These are phyloP conservation scores for Puccinia horiana DNA, from an alignment of 1,284 basidiomycete genomes.

Conservation along the genomic window DNA sequence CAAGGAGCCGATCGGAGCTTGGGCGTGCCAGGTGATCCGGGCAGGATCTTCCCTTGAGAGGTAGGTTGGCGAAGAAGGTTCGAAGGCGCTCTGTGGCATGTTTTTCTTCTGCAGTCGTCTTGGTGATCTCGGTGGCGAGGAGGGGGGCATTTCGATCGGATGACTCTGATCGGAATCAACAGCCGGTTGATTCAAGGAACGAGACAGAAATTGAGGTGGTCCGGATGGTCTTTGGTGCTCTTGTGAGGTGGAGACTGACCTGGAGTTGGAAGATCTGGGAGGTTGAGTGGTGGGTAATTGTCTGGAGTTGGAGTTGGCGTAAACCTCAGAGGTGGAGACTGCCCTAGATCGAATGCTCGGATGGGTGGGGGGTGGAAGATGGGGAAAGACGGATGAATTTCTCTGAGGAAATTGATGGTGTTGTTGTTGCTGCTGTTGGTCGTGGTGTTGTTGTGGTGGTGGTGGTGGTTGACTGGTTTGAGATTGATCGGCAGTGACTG, in stretches of 20 bases:
- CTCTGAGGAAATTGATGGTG: neutral
- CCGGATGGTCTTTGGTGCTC: neutral
- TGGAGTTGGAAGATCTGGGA: neutral
- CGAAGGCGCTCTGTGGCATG: neutral
- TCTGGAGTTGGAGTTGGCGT: neutral
- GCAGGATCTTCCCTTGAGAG: neutral
- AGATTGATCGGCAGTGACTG: neutral
- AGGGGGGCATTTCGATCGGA: neutral
- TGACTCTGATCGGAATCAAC: too few relatives aligned
- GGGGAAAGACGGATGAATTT: neutral
- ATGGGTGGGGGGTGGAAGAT: neutral
- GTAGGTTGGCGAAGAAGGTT: neutral
- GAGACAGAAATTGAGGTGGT: neutral
- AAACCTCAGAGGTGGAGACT: neutral
- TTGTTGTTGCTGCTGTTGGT: neutral
- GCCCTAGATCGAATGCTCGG: conserved; percentile 2
- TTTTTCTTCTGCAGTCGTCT: neutral
- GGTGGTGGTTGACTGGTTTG: neutral
- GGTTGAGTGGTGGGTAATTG: neutral
- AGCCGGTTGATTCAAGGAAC: neutral
- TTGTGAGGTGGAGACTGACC: too few relatives aligned
- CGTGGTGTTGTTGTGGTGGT: neutral
- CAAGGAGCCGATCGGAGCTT: neutral
- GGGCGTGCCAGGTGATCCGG: neutral
- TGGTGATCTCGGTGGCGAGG: neutral